Conservation (phyloP, 2,329 filamentous ascomycete species). For the Neopestalotiopsis rosae region DNA sequence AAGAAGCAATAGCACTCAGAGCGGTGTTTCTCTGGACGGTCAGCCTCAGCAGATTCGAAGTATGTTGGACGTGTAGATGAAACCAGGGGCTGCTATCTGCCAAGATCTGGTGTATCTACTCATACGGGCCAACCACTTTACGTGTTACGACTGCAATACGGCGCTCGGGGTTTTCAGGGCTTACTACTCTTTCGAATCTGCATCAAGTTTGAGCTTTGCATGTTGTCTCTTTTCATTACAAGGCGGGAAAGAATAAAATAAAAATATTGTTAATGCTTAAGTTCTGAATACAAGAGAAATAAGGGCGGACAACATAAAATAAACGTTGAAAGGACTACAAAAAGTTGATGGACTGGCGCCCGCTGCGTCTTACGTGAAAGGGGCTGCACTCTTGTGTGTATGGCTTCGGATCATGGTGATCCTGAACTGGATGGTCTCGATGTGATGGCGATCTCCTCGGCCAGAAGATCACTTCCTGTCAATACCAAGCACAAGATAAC, state of each 20-base stretch:
- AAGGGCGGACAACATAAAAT: too few species aligned
- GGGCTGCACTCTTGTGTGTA: too few species aligned
- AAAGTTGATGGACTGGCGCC: too few species aligned
- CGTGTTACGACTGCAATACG: conserved; percentile 10
- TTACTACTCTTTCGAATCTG: neutral
- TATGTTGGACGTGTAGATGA: conserved; percentile 59
- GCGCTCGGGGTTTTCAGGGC: neutral
- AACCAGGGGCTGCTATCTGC: neutral
- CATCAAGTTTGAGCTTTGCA: neutral
- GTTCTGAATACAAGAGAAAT: neutral
- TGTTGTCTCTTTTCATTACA: neutral
- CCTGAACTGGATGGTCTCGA: too few species aligned
- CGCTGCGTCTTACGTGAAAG: too few species aligned
- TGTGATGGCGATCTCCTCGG: too few species aligned
- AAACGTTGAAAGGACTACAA: too few species aligned
- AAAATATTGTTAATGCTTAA: neutral
- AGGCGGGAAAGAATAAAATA: neutral
- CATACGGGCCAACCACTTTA: neutral
- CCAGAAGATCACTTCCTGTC: too few species aligned
- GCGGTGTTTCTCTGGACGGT: conserved; percentile 50
- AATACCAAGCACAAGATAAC: too few species aligned
- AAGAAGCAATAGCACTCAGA: conserved; percentile 52
- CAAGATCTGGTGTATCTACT: neutral
- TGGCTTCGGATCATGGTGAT: too few species aligned
- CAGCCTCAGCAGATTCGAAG: conserved; percentile 61